phyloP scores from a whole-genome alignment of 1,284 basidiomycete genomes.

The Tetrapyrgos nigripes region DNA sequence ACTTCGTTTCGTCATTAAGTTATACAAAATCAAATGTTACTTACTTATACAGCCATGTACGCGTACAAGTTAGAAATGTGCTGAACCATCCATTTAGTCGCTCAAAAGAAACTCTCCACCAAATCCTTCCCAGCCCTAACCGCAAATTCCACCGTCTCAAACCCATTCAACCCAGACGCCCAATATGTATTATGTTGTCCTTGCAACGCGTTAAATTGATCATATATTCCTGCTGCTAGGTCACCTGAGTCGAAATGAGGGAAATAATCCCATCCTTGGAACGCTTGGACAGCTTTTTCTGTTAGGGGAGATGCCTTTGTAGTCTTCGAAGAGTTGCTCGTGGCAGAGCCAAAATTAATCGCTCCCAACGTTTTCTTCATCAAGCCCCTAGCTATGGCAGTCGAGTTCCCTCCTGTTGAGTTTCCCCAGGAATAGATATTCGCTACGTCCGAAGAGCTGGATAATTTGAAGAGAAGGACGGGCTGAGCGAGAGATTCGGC shows the following conservation, averaged over 20 bases:
- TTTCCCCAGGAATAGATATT: constrained; percentile 9
- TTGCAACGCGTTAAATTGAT: constrained; percentile 8
- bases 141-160: constrained; percentile 12
- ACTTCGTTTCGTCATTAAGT: no score
- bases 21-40: no score
- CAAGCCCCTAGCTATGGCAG: no score
- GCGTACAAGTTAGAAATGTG: no score
- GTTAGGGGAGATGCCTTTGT: background rate
- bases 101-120: constrained; percentile 6
- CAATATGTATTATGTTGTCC: constrained; percentile 12
- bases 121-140: constrained; percentile 15
- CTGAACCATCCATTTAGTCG: no score
- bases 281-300: constrained; percentile 1
- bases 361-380: background rate
- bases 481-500: background rate
- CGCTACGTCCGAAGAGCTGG: constrained; percentile 4
- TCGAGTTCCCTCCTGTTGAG: background rate
- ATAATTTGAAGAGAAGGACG: constrained; percentile 3
- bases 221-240: constrained; percentile 4
- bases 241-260: constrained; percentile 3
- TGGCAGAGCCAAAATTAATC: background rate
- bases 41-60: no score
- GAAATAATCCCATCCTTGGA: constrained; percentile 9
- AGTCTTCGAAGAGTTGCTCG: background rate
- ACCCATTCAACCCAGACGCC: constrained; percentile 12